A percentile compares a stretch with the other conserved stretches of the same genome.
Conservation (phyloP, 2,329 filamentous ascomycete genomes). For the Orbilia quercus region DNA sequence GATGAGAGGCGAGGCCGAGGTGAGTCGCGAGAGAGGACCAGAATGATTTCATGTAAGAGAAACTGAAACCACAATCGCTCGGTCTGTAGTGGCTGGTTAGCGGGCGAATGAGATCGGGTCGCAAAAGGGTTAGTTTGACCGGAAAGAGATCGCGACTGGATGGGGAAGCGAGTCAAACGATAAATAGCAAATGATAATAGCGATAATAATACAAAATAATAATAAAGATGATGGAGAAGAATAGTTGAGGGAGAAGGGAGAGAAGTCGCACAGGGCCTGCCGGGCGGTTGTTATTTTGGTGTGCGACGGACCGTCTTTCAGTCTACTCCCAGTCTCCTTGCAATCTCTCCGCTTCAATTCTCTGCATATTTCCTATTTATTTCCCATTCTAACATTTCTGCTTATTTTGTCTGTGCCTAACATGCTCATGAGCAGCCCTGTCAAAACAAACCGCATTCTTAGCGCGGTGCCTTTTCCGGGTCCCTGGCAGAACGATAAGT, state of each 20-base stretch:
- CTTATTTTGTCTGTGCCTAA: not conserved
- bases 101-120: slow-evolving; percentile 9
- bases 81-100: not conserved
- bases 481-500: slow-evolving; percentile 26
- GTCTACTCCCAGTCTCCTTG: too few relatives aligned
- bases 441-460: slow-evolving; percentile 36
- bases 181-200: too few relatives aligned
- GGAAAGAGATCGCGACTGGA: slow-evolving; percentile 18
- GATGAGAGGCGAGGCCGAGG: slow-evolving; percentile 26
- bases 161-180: not conserved
- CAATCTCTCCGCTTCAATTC: slow-evolving; percentile 21
- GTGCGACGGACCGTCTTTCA: slow-evolving; percentile 4
- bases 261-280: slow-evolving; percentile 18
- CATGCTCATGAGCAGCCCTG: slow-evolving; percentile 12
- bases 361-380: slow-evolving; percentile 10
- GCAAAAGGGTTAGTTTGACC: slow-evolving; percentile 17
- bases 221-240: slow-evolving; percentile 6
- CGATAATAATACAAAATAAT: too few relatives aligned
- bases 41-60: slow-evolving; percentile 48
- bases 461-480: not conserved
- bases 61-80: not conserved
- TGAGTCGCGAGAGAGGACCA: slow-evolving; percentile 41
- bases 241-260: not conserved
- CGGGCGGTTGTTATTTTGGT: not conserved
- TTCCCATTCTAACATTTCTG: not conserved